Percentiles rank a stretch among this genome's conserved stretches.
phyloP scores from a whole-genome alignment of 2,329 filamentous ascomycete species.

The Paramyrothecium sp. region DNA sequence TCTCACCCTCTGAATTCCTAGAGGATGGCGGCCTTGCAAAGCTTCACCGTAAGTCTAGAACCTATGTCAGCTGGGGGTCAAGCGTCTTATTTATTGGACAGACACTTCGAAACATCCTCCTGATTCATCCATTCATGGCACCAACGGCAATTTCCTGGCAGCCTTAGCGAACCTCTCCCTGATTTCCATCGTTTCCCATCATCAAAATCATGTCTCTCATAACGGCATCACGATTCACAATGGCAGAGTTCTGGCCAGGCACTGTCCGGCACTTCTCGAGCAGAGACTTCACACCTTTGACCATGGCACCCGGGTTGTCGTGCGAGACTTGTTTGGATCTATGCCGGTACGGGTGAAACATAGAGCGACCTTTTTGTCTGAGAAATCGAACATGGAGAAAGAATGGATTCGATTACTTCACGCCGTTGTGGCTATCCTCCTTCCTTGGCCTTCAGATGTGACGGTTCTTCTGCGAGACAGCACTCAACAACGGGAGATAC shows the following conservation, averaged over 20 bases:
- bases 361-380: conserved; percentile 53
- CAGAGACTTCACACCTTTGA: conserved; percentile 53
- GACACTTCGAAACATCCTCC: conserved; percentile 74
- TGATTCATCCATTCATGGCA: conserved; percentile 55
- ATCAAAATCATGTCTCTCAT: conserved; percentile 56
- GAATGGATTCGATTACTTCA: conserved; percentile 65
- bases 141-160: conserved; percentile 72
- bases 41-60: conserved; percentile 59
- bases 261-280: conserved; percentile 58
- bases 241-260: conserved; percentile 62
- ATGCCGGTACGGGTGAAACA: conserved; percentile 91
- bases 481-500: conserved; percentile 31
- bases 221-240: conserved; percentile 71
- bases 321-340: conserved; percentile 81
- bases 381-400: conserved; percentile 51
- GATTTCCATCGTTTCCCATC: conserved; percentile 72
- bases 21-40: conserved; percentile 69
- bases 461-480: conserved; percentile 59
- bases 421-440: conserved; percentile 60
- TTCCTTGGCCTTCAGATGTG: conserved; percentile 63
- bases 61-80: background rate
- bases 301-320: conserved; percentile 73
- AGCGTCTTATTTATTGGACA: conserved; percentile 30
- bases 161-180: conserved; percentile 75
- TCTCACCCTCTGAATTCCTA: conserved; percentile 70